Evolutionary conservation across 768 basidiomycete genomes (phyloP), one percentile per base, ranked within the genome.

Genomic region (Collybia mongolica): DNA sequence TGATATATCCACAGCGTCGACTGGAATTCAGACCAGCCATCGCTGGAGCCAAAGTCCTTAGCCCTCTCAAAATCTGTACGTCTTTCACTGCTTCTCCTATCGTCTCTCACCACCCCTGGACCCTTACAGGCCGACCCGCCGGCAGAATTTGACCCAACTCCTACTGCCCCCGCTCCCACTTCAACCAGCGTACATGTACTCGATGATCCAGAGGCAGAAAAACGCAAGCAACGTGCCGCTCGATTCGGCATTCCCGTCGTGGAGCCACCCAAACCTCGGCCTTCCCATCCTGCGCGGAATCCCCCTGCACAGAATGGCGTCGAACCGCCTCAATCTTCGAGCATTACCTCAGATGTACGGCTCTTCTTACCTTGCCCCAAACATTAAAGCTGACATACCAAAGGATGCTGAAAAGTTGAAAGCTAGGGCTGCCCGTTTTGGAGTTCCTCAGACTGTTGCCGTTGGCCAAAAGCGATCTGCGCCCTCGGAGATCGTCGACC

Each of bases 191-290:
- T 18, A n/a, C 36, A 15, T 15, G 18, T 32, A 41, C 39, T 36
- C 9, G 72, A 62, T 19, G 82, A 84, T 51, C 49, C 65, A 20
- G 86, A 87, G 46, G 64, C 73, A 8, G 83, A 78, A 55, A 83
- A 74, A 57, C 80, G 82, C 46, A 80, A 70, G 60, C 70, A 74
- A 38, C 81, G 87, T 37, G 86, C 86, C 5, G 83, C 73, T 15
- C 81, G 87, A n/a, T 88, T 89, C 55, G 83, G 83, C 26, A 81
- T 85, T n/a, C 77, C 83, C 3, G 59, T 85, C 6, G 78, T 85
- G 7, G 73, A 54, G 9, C n/a, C 63, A 40, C 44, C 69, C 54
- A 64, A 66, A 42, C 47, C 61, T 36, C 55, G 63, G 48, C 55
- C 58, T 5, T 44, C 51, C 2, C 64, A 58, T 46, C 52, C 52